Conservation (phyloP, 768 basidiomycete species). For the Pisolithus albus region DNA sequence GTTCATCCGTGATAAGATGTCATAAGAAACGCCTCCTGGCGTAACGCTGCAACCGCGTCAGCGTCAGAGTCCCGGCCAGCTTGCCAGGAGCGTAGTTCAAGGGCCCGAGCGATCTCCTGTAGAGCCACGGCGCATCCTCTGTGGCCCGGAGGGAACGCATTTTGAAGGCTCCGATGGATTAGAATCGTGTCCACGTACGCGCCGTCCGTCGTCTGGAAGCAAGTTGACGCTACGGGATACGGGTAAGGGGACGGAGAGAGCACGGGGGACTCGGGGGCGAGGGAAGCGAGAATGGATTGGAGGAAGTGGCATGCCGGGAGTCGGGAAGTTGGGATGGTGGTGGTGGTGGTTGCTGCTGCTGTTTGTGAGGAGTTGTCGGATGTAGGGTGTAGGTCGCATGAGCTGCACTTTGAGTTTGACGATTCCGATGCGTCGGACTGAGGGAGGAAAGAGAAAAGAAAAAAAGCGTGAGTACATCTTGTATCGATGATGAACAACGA, state of each 20-base stretch:
- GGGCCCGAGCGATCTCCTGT: conserved; percentile 54
- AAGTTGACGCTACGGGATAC: conserved; percentile 22
- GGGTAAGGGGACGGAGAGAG: conserved; percentile 28
- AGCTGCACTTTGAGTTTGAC: conserved; percentile 39
- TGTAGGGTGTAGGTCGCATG: conserved; percentile 20
- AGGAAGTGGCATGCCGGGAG: conserved; percentile 56
- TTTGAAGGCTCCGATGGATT: conserved; percentile 65
- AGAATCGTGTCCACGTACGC: conserved; percentile 76
- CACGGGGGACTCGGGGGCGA: conserved; percentile 37
- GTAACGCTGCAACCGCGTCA: conserved; percentile 63
- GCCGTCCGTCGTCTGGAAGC: conserved; percentile 55
- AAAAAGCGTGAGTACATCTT: background rate
- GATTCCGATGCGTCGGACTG: conserved; percentile 42
- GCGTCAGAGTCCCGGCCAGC: conserved; percentile 63
- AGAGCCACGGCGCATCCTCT: conserved; percentile 56
- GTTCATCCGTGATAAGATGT: conserved; percentile 8
- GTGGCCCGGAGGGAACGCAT: conserved; percentile 57
- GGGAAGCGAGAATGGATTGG: conserved; percentile 49
- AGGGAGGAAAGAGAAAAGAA: background rate
- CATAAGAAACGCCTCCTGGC: conserved; percentile 63
- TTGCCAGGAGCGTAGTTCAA: conserved; percentile 63
- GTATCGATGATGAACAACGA: background rate
- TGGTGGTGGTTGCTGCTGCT: no score
- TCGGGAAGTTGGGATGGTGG: conserved; percentile 7
- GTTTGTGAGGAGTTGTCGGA: background rate